These are phyloP conservation scores for Suhomyces bokatorum DNA, from an alignment of 1,139 yeast genomes.

Conservation along the genomic window DNA sequence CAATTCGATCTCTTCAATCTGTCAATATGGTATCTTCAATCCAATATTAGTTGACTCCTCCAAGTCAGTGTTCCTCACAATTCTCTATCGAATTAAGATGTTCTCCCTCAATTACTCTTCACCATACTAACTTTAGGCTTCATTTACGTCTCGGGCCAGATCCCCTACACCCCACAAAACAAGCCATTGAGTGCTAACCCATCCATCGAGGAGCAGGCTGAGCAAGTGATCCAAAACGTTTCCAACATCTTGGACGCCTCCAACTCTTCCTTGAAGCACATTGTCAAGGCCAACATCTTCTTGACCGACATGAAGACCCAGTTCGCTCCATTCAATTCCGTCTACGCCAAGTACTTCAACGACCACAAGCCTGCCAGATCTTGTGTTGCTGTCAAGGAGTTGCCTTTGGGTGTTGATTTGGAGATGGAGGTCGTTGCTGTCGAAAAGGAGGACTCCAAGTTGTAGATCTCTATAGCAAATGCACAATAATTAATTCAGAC, in stretches of 20 bases:
- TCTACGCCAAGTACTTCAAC: conserved; percentile 77
- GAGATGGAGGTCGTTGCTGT: conserved; percentile 80
- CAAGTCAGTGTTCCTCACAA: too few species aligned
- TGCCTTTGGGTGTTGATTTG: conserved; percentile 80
- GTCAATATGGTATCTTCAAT: too few species aligned
- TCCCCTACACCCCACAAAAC: conserved; percentile 84
- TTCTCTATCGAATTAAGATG: too few species aligned
- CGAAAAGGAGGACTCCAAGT: conserved; percentile 48
- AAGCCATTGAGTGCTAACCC: conserved; percentile 72
- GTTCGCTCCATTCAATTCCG: conserved; percentile 79
- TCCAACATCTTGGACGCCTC: conserved; percentile 76
- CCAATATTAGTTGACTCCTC: too few species aligned
- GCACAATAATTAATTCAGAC: not conserved
- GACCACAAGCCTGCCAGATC: conserved; percentile 93
- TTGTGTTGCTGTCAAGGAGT: conserved; percentile 85
- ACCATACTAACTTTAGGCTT: conserved; percentile 58
- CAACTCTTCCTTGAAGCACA: conserved; percentile 75
- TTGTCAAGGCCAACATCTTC: conserved; percentile 85
- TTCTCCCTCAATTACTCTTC: too few species aligned
- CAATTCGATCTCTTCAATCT: too few species aligned
- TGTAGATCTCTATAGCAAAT: conserved; percentile 23
- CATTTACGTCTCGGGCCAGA: conserved; percentile 92
- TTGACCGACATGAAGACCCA: conserved; percentile 78
- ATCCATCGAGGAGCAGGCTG: conserved; percentile 74
- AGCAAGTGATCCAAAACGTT: conserved; percentile 79